phyloP scores from a whole-genome alignment of 169 alveolate genomes.

The Hepatocystis sp. region DNA sequence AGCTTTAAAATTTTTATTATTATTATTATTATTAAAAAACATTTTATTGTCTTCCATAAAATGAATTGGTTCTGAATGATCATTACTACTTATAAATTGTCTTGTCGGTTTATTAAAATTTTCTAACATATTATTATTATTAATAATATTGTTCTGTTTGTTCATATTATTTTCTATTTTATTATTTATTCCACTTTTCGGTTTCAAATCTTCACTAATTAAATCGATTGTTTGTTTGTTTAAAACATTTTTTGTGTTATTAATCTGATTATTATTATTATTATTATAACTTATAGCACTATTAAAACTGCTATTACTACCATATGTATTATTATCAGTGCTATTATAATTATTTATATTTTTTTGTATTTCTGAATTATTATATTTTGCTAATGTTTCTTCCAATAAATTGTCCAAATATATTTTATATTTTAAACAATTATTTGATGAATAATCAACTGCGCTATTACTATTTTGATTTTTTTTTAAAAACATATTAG shows the following conservation, averaged over 20 bases:
- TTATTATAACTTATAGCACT: too few relatives aligned
- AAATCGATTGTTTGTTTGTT: conserved; percentile 28
- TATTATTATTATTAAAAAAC: conserved; percentile 21
- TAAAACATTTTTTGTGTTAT: background rate
- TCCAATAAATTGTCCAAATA: conserved; percentile 65
- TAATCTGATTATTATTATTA: conserved; percentile 1
- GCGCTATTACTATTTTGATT: conserved; percentile 33
- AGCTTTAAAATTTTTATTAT: conserved; percentile 70
- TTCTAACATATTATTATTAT: too few relatives aligned
- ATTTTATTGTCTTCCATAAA: conserved; percentile 49
- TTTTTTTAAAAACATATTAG: conserved; percentile 69
- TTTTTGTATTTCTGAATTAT: background rate
- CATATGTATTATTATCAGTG: conserved; percentile 2
- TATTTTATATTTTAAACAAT: conserved; percentile 49
- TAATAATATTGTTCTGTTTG: conserved; percentile 1
- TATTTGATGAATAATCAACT: conserved; percentile 54
- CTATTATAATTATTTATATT: background rate
- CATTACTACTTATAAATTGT: too few relatives aligned
- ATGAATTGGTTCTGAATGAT: conserved; percentile 17
- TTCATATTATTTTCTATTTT: background rate
- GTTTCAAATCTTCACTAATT: conserved; percentile 34
- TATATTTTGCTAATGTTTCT: conserved; percentile 49
- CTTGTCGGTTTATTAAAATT: too few relatives aligned
- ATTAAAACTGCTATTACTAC: too few relatives aligned
- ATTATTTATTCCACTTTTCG: conserved; percentile 7